These are phyloP conservation scores for Tremella yokohamensis DNA, from an alignment of 768 basidiomycete species.

Conservation along the genomic window DNA sequence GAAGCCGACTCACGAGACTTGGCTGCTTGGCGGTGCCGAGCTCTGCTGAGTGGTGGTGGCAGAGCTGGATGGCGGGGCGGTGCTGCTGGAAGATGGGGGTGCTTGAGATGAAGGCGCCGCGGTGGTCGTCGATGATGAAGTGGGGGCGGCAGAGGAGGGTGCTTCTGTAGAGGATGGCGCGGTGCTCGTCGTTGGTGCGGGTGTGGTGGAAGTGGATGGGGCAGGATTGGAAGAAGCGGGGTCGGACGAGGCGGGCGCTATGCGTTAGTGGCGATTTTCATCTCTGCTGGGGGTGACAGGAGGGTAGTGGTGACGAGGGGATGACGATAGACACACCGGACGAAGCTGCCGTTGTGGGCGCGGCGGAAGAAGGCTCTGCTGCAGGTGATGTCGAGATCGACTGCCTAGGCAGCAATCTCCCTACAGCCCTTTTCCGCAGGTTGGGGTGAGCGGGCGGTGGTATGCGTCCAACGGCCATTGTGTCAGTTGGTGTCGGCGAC, in stretches of 20 bases:
- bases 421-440: no score
- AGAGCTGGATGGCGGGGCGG: constrained; percentile 1
- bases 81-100: constrained; percentile 7
- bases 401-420: no score
- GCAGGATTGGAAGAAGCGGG: constrained; percentile 12
- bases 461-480: not conserved
- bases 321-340: constrained; percentile 3
- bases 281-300: constrained; percentile 4
- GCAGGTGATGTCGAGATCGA: constrained; percentile 6
- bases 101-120: not conserved
- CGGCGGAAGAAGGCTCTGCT: not conserved
- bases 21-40: not conserved
- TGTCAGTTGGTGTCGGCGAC: not conserved
- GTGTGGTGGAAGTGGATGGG: constrained; percentile 4
- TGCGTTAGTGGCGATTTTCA: no score
- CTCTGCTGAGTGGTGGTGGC: constrained; percentile 4
- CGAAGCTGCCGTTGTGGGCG: constrained; percentile 8
- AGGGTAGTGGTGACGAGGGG: constrained; percentile 6
- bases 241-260: constrained; percentile 10
- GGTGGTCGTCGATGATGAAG: constrained; percentile 4
- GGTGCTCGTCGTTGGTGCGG: constrained; percentile 5
- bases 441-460: not conserved
- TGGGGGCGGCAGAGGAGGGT: not conserved
- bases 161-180: not conserved
- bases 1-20: not conserved